These are phyloP conservation scores for Theileria annulata DNA, from an alignment of 169 alveolate species.

Conservation along the genomic window DNA sequence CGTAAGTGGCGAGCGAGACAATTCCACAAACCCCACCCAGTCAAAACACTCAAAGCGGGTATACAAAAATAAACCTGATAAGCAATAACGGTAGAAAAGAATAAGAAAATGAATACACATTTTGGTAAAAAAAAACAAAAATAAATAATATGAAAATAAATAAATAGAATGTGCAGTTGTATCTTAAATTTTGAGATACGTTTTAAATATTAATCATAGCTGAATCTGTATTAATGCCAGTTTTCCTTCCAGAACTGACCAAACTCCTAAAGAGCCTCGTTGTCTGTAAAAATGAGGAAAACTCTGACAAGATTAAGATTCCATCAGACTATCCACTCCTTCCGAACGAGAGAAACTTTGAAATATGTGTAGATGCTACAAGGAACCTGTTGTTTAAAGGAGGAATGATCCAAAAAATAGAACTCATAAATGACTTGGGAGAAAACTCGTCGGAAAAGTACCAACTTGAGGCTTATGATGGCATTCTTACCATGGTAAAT, in stretches of 20 bases:
- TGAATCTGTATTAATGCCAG: background rate
- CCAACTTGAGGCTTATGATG: conserved; percentile 20
- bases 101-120: background rate
- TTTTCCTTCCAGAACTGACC: background rate
- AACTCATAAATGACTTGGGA: conserved; percentile 11
- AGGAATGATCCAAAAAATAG: conserved; percentile 20
- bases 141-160: too few relatives aligned
- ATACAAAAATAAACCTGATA: background rate
- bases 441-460: background rate
- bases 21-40: background rate
- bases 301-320: background rate
- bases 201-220: too few relatives aligned
- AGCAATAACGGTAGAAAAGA: background rate
- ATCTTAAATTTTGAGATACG: background rate
- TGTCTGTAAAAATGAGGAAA: background rate
- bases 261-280: background rate
- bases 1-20: conserved; percentile 10
- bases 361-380: background rate
- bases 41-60: conserved; percentile 45
- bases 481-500: conserved; percentile 14
- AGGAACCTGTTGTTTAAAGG: background rate
- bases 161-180: background rate
- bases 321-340: background rate
- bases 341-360: background rate
- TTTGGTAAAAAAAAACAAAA: background rate